Evolutionary conservation across 1,139 yeast genomes (phyloP).

Genomic region (Citeromyces hawaiiensis): DNA sequence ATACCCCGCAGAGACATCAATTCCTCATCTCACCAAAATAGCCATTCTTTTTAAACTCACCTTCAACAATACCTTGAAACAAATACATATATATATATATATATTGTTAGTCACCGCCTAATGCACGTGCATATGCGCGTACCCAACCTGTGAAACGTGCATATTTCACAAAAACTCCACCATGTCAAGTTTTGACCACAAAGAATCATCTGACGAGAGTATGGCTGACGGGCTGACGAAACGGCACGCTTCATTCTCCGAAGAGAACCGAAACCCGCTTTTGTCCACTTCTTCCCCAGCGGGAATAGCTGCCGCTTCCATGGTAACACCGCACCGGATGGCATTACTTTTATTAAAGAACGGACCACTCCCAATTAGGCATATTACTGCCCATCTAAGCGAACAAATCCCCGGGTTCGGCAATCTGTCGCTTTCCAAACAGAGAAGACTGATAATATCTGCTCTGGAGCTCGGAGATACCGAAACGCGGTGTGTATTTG

Average conservation of each 20-base stretch:
- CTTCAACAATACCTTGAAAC: no score
- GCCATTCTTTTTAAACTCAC: no score
- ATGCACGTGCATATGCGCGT: constrained; percentile 1
- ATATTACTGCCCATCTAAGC: constrained; percentile 69
- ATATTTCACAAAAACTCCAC: constrained; percentile 3
- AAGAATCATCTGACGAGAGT: constrained; percentile 1
- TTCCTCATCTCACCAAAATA: no score
- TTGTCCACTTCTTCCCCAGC: constrained; percentile 77
- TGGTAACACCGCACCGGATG: constrained; percentile 70
- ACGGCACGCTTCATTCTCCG: constrained; percentile 7
- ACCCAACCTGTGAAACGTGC: neutral
- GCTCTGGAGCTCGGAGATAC: constrained; percentile 69
- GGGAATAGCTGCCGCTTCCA: constrained; percentile 79
- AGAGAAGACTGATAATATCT: constrained; percentile 79
- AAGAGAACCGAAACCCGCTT: constrained; percentile 16
- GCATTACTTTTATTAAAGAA: constrained; percentile 55
- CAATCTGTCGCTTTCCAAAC: constrained; percentile 71
- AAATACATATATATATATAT: no score
- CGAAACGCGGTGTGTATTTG: constrained; percentile 56
- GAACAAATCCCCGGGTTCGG: constrained; percentile 72
- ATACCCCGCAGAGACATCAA: no score
- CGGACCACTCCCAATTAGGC: constrained; percentile 88
- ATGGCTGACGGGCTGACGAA: constrained; percentile 8
- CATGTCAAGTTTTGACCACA: constrained; percentile 2
- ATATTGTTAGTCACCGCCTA: neutral